phyloP scores from a whole-genome alignment of 1,284 basidiomycete genomes.

The Coniferiporia weirii region DNA sequence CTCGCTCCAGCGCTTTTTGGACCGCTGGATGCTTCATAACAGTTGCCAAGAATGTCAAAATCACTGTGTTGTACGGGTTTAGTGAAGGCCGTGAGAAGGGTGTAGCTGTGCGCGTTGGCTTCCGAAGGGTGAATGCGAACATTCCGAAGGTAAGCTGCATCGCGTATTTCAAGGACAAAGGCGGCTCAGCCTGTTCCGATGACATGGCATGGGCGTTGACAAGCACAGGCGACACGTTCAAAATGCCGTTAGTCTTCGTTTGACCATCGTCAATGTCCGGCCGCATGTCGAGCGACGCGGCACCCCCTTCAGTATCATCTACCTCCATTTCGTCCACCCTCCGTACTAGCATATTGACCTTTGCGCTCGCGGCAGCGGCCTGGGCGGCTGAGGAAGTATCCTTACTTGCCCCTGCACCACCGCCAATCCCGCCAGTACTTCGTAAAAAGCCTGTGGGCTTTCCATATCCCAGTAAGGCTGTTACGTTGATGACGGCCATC shows the following conservation, averaged over 20 bases:
- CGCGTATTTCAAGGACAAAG: conserved; percentile 66
- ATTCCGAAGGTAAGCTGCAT: conserved; percentile 78
- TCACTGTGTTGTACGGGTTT: conserved; percentile 83
- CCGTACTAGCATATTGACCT: conserved; percentile 31
- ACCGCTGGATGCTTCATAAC: conserved; percentile 61
- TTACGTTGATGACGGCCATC: conserved; percentile 86
- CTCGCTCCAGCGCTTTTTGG: conserved; percentile 61
- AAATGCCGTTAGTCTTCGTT: conserved; percentile 19
- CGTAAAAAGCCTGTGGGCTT: conserved; percentile 67
- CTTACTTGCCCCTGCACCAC: conserved; percentile 26
- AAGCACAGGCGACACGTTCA: conserved; percentile 34
- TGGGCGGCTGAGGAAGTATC: conserved; percentile 29
- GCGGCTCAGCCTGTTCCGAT: conserved; percentile 34
- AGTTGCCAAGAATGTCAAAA: conserved; percentile 86
- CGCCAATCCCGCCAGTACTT: conserved; percentile 44
- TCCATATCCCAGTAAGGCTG: conserved; percentile 85
- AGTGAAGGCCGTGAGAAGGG: conserved; percentile 53
- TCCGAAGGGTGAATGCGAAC: conserved; percentile 66
- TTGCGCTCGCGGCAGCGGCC: conserved; percentile 29
- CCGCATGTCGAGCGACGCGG: conserved; percentile 20
- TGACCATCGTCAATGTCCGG: conserved; percentile 21
- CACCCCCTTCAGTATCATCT: conserved; percentile 40
- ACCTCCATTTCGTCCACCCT: conserved; percentile 56
- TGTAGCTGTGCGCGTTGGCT: conserved; percentile 57
- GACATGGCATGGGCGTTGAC: conserved; percentile 31